Percentiles rank a stretch among this genome's conserved stretches.
Evolutionary conservation across 345 rosid genomes (phyloP).

Genomic region (Microcos paniculata): DNA sequence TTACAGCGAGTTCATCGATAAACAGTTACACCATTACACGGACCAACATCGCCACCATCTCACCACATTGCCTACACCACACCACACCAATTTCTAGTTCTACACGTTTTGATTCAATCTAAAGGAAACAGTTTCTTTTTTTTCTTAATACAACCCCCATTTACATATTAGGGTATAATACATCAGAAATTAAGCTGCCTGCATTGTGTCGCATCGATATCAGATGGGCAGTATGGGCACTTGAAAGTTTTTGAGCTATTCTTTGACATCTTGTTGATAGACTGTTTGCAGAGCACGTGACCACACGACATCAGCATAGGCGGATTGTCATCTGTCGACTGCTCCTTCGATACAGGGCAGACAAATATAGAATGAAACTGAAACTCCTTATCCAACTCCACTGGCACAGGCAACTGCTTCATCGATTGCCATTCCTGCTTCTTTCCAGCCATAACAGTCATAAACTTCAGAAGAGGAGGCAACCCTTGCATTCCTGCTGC

Average conservation of each 20-base stretch:
- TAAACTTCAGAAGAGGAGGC: slow-evolving; percentile 58
- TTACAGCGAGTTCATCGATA: slow-evolving; percentile 33
- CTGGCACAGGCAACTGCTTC: slow-evolving; percentile 65
- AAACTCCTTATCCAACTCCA: slow-evolving; percentile 57
- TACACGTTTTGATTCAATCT: slow-evolving; percentile 4
- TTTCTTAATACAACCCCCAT: slow-evolving; percentile 17
- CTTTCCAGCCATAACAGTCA: slow-evolving; percentile 59
- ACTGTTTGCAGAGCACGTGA: slow-evolving; percentile 65
- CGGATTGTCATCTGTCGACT: slow-evolving; percentile 60
- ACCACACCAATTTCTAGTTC: slow-evolving; percentile 25
- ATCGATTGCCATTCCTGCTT: slow-evolving; percentile 59
- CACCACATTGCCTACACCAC: slow-evolving; percentile 16
- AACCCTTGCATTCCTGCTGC: slow-evolving; percentile 62
- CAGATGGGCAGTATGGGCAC: slow-evolving; percentile 62
- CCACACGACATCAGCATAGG: slow-evolving; percentile 73
- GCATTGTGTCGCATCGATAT: slow-evolving; percentile 44
- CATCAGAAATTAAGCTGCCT: slow-evolving; percentile 51
- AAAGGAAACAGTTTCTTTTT: slow-evolving; percentile 11
- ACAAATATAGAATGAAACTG: slow-evolving; percentile 70
- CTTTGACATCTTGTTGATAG: slow-evolving; percentile 55
- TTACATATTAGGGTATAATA: slow-evolving; percentile 13
- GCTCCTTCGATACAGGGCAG: slow-evolving; percentile 71
- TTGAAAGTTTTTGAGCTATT: slow-evolving; percentile 46
- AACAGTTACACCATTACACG: slow-evolving; percentile 23
- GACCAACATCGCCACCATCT: slow-evolving; percentile 20